Evolutionary conservation across 1,284 basidiomycete species (phyloP).

Genomic region (Malassezia slooffiae): DNA sequence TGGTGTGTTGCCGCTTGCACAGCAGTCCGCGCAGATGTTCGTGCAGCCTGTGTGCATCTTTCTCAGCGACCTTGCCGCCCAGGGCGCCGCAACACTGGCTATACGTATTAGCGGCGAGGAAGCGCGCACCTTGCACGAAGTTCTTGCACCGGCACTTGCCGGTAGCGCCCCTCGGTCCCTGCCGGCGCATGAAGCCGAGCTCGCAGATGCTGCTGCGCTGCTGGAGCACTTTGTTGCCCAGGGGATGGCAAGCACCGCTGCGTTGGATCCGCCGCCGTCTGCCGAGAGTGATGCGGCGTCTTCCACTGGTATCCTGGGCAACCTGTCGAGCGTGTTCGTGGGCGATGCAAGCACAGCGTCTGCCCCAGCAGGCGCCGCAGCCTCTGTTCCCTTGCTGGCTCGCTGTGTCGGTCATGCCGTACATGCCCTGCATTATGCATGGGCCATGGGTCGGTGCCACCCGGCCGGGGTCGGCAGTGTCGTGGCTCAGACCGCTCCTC

Average conservation of each 20-base stretch:
- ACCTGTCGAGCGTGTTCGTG: slow-evolving; percentile 30
- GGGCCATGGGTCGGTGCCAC: slow-evolving; percentile 11
- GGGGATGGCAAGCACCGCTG: too few relatives aligned
- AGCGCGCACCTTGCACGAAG: too few relatives aligned
- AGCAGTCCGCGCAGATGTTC: background rate
- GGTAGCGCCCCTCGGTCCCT: too few relatives aligned
- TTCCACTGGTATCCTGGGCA: slow-evolving; percentile 20
- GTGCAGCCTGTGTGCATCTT: slow-evolving; percentile 5
- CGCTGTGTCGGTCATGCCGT: slow-evolving; percentile 18
- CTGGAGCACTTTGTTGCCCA: too few relatives aligned
- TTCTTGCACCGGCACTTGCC: too few relatives aligned
- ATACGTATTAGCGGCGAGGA: too few relatives aligned
- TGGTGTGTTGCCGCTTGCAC: background rate
- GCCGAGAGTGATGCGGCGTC: background rate
- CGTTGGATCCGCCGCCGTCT: too few relatives aligned
- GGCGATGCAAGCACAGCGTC: slow-evolving; percentile 13
- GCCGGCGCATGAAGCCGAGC: too few relatives aligned
- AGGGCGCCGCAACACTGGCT: too few relatives aligned
- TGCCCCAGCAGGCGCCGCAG: slow-evolving; percentile 1
- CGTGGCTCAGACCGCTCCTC: too few relatives aligned
- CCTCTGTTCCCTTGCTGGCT: background rate
- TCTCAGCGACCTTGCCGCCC: background rate
- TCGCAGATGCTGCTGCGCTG: too few relatives aligned
- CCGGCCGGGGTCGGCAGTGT: too few relatives aligned
- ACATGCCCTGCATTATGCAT: slow-evolving; percentile 24